phyloP scores from a whole-genome alignment of 2,329 filamentous ascomycete species.

The Apiospora kogelbergensis region DNA sequence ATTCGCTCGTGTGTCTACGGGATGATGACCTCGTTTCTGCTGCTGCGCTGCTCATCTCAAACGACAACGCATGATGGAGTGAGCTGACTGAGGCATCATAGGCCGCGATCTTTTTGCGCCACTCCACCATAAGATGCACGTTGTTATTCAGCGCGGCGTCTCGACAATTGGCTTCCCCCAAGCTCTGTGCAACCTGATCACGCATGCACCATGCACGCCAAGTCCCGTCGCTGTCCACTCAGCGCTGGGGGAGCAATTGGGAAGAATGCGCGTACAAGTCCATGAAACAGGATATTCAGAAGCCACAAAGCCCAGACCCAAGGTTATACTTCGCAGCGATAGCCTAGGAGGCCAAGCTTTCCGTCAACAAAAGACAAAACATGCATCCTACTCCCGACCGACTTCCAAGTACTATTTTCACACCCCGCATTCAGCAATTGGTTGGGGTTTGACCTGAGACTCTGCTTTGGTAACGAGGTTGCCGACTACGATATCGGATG shows the following conservation, averaged over 20 bases:
- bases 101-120: neutral
- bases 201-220: conserved; percentile 2
- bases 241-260: neutral
- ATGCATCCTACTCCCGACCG: neutral
- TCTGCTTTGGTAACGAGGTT: neutral
- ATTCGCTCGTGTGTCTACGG: neutral
- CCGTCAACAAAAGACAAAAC: neutral
- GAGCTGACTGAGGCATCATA: neutral
- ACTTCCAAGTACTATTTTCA: neutral
- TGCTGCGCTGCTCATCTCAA: neutral
- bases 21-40: neutral
- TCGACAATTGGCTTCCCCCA: neutral
- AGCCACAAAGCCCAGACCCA: neutral
- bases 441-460: neutral
- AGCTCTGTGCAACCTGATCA: neutral
- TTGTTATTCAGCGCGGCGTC: neutral
- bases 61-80: neutral
- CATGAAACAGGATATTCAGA: conserved; percentile 6
- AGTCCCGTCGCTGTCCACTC: neutral
- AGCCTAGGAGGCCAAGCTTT: neutral
- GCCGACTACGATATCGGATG: neutral
- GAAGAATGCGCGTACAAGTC: neutral
- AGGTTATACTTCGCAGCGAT: neutral
- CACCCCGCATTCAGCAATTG: neutral
- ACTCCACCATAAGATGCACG: neutral